Evolutionary conservation across 257 asterid species (phyloP), one percentile per base, ranked within the genome.

Genomic region (Osmanthus fragrans): DNA sequence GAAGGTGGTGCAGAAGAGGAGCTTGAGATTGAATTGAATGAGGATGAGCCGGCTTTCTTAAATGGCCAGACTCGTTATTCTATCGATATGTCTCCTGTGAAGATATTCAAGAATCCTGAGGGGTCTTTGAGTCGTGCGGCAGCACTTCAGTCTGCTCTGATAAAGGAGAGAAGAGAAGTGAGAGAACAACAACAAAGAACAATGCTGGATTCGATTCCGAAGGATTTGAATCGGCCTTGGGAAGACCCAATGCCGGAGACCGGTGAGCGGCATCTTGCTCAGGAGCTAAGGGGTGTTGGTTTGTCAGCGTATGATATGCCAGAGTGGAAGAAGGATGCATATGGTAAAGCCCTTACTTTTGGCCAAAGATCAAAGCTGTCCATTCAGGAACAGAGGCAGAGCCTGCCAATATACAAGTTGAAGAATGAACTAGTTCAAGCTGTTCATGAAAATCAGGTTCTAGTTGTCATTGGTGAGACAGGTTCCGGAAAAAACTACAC

Each of bases 191-290:
- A 94, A 71, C 98, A 94, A 75, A 82, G 98, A 73, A 89, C 95
- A 18, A 94, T 91, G 98, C 83, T 94, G 81, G 98, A 94, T 84
- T 94, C 98, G 58, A 94, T 94, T 79, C 99, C 99, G 8, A 94
- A 94, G 89, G 99, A 94, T 92, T 84, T 94, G 85, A 94, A 94
- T 76, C 87, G 96, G 47, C 98, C 98, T 3, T 94, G 98, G 98
- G 98, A 94, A 89, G 98, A 94, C 80, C 98, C 98, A 72, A 94
- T 94, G 97, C 98, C 98, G 1, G 98, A 94, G 86, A 87, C 96
- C 1, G 98, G 98, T 37, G 98, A 92, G 91, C 90, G 98, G 91
- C 97, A 94, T 86, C 87, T 94, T 68, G 98, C 97, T 54, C 97
- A 94, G 86, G 98, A 94, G 85, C 85, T 94, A 72, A 89, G 97